Evolutionary conservation across 2,329 filamentous ascomycete species (phyloP).

Genomic region (Fusarium beomiforme): DNA sequence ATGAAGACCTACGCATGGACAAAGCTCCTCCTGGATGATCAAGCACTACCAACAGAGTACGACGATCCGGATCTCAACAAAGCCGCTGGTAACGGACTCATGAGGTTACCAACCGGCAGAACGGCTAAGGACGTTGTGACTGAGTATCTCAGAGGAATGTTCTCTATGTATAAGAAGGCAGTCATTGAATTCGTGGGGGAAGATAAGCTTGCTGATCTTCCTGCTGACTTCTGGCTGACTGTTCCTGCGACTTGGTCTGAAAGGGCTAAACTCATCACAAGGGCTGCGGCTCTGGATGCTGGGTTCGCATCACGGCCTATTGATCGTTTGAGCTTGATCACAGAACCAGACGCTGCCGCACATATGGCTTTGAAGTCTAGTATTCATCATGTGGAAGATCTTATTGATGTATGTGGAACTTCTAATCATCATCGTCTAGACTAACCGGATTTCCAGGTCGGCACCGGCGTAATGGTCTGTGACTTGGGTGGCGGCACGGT

Average conservation of each 20-base stretch:
- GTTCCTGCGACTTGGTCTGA: not conserved
- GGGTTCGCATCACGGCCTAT: not conserved
- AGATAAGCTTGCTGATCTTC: not conserved
- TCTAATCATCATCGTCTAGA: rapidly evolving
- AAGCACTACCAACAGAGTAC: not conserved
- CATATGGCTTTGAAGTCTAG: not conserved
- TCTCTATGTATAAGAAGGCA: not conserved
- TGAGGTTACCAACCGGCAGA: not conserved
- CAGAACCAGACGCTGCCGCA: not conserved
- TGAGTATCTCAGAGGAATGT: not conserved
- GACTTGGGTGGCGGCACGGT: not conserved
- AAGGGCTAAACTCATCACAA: not conserved
- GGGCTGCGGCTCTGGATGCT: not conserved
- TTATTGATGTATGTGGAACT: not conserved
- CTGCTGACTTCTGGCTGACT: not conserved
- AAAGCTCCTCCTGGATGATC: not conserved
- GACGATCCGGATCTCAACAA: not conserved
- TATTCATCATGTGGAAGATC: not conserved
- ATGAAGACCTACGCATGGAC: not conserved
- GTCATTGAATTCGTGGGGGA: not conserved
- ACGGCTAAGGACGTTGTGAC: not conserved
- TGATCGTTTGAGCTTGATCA: not conserved
- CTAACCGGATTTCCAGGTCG: not conserved
- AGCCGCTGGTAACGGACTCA: not conserved
- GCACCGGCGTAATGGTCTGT: not conserved